Base-by-base conservation (phyloP, 2,329 filamentous ascomycete genomes). In the Fusarium sarcochroum region DNA sequence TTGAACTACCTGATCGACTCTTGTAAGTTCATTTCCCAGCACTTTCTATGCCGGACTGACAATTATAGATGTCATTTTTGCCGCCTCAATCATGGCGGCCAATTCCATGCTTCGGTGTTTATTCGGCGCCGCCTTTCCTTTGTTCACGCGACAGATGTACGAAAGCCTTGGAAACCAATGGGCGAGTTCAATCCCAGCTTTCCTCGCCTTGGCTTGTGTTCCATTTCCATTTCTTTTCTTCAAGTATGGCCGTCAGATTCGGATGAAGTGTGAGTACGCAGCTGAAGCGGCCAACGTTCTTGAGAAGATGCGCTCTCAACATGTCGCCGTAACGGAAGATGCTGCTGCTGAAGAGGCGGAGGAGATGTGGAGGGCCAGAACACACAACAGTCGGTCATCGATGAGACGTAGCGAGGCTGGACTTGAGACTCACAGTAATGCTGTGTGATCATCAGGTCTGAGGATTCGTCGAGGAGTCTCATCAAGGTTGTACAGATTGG, bases 61-160 rank as follows among this genome's bases (percentile, higher is more conserved):
- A 3, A 13, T 5, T 0, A 1, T 1, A 64, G 61, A 64, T 14
- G 45, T 64, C 0, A 27, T 64, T 2, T 64, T 64, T 11, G 59
- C 61, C 2, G 61, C 61, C 0, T 64, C 61, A 0, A 37, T 64
- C 0, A 64, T 64, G 50, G 61, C 64, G 1, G 61, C 61, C 1
- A 67, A 67, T 25, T 66, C 64, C 6, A 58, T 54, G 0, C 48
- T 67, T 1, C 38, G 64, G 3, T 67, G 63, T 0, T 23, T 63
- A 0, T 67, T 67, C 15, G 64, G 64, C 7, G 63, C 64, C 4
- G 57, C 63, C 0, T 67, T 67, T 35, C 64, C 64, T 5, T 5
- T 67, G 0, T 67, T 67, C 15, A 63, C 63, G 3, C 21, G 34
- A 2, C 64, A 63, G 8, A 67, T 67, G 63, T 67, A 67, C 1